These are phyloP conservation scores for Colletotrichum coccodes DNA, from an alignment of 2,329 filamentous ascomycete species.

Conservation along the genomic window DNA sequence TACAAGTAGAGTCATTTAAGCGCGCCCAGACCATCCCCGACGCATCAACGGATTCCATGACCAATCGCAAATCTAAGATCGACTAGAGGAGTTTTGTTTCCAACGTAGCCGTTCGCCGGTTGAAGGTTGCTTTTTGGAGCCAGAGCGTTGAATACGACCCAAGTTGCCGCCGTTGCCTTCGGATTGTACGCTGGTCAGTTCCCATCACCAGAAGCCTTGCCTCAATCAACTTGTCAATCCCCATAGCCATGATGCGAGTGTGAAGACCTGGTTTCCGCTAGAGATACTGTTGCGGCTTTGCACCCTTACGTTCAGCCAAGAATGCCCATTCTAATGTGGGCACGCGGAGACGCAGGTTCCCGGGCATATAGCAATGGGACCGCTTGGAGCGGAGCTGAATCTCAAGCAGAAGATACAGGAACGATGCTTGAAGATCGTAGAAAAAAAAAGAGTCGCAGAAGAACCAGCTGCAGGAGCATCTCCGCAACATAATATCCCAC, in stretches of 20 bases:
- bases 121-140: neutral
- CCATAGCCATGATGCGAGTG: too few species aligned
- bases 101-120: slow-evolving; percentile 4
- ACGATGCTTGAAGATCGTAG: too few species aligned
- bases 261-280: too few species aligned
- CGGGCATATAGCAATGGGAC: neutral
- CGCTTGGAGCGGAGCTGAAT: neutral
- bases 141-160: neutral
- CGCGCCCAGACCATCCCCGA: neutral
- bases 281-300: too few species aligned
- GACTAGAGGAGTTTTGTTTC: neutral
- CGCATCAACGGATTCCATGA: neutral
- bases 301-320: neutral
- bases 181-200: neutral
- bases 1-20: neutral
- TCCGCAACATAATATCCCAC: neutral
- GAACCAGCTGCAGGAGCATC: neutral
- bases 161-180: neutral
- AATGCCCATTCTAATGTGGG: neutral
- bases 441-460: neutral
- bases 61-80: slow-evolving; percentile 14
- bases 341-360: neutral
- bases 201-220: too few species aligned
- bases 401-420: neutral
- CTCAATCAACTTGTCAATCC: too few species aligned